These are phyloP conservation scores for Calonectria leucothoes DNA, from an alignment of 2,329 filamentous ascomycete species.

Conservation along the genomic window DNA sequence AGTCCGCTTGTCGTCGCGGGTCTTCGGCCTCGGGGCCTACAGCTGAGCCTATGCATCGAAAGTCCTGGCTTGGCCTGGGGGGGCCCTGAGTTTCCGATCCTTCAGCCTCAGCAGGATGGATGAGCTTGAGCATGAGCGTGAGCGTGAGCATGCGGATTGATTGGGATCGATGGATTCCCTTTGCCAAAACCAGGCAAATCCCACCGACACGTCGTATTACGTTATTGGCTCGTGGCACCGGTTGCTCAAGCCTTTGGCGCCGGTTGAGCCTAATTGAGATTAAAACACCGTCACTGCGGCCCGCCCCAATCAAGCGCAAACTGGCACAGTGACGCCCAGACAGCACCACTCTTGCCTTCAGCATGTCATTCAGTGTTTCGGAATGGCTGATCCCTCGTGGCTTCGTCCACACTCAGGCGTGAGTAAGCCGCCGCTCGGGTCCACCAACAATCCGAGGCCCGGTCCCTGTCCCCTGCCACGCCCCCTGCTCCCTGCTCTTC, in stretches of 20 bases:
- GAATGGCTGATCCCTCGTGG: neutral
- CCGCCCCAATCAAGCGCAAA: neutral
- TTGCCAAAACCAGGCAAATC: neutral
- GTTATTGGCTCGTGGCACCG: neutral
- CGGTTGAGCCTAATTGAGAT: neutral
- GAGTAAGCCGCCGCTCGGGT: neutral
- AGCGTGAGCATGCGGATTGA: neutral
- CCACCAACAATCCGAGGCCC: neutral
- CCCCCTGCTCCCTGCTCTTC: neutral
- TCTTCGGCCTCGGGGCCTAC: neutral
- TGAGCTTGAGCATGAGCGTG: neutral
- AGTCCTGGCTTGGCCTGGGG: neutral
- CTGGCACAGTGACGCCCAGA: neutral
- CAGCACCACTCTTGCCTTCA: neutral
- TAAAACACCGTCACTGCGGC: neutral
- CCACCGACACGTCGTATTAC: neutral
- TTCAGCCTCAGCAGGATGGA: neutral
- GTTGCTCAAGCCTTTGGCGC: neutral
- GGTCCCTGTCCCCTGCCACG: neutral
- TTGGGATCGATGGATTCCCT: neutral
- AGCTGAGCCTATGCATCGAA: neutral
- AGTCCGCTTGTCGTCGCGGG: neutral
- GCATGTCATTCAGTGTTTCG: neutral
- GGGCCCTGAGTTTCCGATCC: neutral
- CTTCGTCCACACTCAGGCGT: neutral